Evolutionary conservation across 768 basidiomycete genomes (phyloP), one percentile per base, ranked within the genome.

Genomic region (Pisolithus marmoratus): DNA sequence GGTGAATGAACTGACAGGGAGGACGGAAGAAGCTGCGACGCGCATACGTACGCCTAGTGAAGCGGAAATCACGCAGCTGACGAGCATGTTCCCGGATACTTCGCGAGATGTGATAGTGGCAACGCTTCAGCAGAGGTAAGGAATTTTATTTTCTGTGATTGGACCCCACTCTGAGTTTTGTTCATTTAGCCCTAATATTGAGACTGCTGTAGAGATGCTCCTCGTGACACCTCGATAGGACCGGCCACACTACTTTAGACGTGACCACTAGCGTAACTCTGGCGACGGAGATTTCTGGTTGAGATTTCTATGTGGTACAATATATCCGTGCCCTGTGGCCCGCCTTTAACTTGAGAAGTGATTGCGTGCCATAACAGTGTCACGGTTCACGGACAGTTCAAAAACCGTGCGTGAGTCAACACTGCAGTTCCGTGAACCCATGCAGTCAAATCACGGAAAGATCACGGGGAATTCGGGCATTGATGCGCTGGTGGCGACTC

Each of bases 31-130:
- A 42, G 71, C 75, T 19, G 74, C 71, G 44, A 66, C 79, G 27
- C 81, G 83, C 20, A 75, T 89, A 48, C 76, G 88, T 38, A 82
- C 83, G 11, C 87, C 90, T 1, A 77, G 77, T 23, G 87, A 91
- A 34, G 73, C 79, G 24, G 93, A 95, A 68, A 87, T 94, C 48
- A 66, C 73, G 8, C 82, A 88, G 44, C 60, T 94, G 49, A 79
- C 80, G 43, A 76, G 70, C 46, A 93, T 96, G 87, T 96, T 96
- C 63, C 92, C 93, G 20, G 81, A 87, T 62, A 62, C 89, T 26
- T 78, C 80, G 36, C 75, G 90, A 45, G 86, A 90, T 47, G 77
- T 82, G 22, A 72, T 94, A 9, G 77, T 93, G 2, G 79, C 78
- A 20, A 85, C 91, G 11, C 70, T 96, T 37, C 91, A 94, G 64